Percentiles rank a stretch among this genome's conserved stretches.
Evolutionary conservation across 176 grass and related monocot species (phyloP).

Genomic region (Lolium multiflorum): DNA sequence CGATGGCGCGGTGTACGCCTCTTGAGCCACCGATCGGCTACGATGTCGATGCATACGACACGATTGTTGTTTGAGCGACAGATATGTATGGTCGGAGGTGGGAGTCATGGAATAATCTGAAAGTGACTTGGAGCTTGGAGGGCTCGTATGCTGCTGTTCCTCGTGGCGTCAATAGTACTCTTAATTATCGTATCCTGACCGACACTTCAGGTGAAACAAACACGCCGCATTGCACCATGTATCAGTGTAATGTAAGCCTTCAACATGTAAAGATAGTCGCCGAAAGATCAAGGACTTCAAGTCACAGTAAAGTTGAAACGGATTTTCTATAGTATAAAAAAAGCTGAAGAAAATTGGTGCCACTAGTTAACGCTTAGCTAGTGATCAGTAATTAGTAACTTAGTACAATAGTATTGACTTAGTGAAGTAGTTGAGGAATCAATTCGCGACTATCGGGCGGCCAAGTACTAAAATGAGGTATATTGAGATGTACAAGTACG

Average conservation of each 20-base stretch:
- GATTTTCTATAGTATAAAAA: too few relatives aligned
- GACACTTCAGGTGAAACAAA: neutral
- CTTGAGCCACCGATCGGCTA: slow-evolving; percentile 30
- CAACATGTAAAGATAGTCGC: neutral
- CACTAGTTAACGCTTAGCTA: too few relatives aligned
- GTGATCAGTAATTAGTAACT: too few relatives aligned
- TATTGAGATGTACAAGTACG: neutral
- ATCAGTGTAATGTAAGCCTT: neutral
- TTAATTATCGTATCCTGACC: neutral
- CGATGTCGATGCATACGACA: neutral
- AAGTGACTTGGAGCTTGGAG: neutral
- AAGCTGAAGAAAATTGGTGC: too few relatives aligned
- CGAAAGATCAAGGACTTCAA: neutral
- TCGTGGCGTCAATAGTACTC: neutral
- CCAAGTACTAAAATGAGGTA: neutral
- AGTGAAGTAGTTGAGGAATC: neutral
- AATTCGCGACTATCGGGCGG: neutral
- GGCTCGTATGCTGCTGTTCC: slow-evolving; percentile 11
- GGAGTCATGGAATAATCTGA: neutral
- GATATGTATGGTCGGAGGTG: neutral
- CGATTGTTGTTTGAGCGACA: neutral
- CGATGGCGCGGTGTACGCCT: neutral
- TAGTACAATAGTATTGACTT: too few relatives aligned
- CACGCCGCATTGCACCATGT: too few relatives aligned
- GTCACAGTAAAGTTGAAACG: neutral